A percentile compares a stretch with the other conserved stretches of the same genome.
Evolutionary conservation across 2,329 filamentous ascomycete species (phyloP).

Genomic region (Colletotrichum agaves): DNA sequence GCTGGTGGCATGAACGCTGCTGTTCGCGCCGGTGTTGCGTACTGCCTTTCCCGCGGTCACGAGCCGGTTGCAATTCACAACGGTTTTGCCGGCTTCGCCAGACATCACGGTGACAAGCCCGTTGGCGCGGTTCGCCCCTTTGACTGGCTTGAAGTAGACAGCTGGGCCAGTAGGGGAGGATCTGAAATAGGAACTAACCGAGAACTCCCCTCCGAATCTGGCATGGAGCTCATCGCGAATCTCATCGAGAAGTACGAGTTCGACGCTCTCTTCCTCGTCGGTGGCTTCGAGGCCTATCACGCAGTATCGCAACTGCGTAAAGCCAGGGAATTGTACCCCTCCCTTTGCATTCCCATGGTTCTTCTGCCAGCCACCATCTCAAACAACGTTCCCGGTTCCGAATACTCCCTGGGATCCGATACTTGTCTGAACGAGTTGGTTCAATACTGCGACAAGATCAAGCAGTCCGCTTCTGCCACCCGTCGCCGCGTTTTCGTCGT

Average conservation of each 20-base stretch:
- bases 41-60: slow-evolving; percentile 92
- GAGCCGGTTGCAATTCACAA: slow-evolving; percentile 94
- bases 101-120: slow-evolving; percentile 88
- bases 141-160: slow-evolving; percentile 92
- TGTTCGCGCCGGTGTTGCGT: slow-evolving; percentile 90
- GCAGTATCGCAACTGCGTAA: slow-evolving; percentile 87
- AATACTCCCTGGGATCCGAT: slow-evolving; percentile 96
- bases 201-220: slow-evolving; percentile 85
- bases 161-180: slow-evolving; percentile 95
- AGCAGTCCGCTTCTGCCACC: slow-evolving; percentile 94
- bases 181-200: slow-evolving; percentile 99
- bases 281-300: slow-evolving; percentile 97
- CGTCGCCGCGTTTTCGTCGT: slow-evolving; percentile 96
- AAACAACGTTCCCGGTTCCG: slow-evolving; percentile 97
- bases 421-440: slow-evolving; percentile 97
- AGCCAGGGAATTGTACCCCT: slow-evolving; percentile 80
- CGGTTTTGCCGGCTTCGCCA: slow-evolving; percentile 91
- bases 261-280: slow-evolving; percentile 90
- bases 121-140: slow-evolving; percentile 86
- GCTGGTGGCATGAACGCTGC: slow-evolving; percentile 99
- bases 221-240: slow-evolving; percentile 83
- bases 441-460: slow-evolving; percentile 95
- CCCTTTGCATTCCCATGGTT: slow-evolving; percentile 91
- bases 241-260: slow-evolving; percentile 89
- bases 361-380: slow-evolving; percentile 96